Evolutionary conservation across 176 grass and related monocot genomes (phyloP), one percentile per base, ranked within the genome.

Genomic region (Rhynchospora pubera): DNA sequence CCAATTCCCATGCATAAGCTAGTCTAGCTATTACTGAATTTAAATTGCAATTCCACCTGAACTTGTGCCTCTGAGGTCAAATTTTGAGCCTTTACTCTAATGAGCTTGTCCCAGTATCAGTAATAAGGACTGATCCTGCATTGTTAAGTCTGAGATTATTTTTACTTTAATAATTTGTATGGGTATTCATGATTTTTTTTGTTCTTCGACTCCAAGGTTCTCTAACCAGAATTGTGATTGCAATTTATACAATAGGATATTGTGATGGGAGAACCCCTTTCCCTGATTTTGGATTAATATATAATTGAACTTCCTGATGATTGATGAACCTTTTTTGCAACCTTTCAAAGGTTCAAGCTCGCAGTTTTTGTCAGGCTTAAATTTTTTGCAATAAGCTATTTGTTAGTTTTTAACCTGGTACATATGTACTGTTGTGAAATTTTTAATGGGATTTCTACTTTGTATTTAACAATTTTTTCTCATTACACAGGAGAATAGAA

Each of bases 401-500:
- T 52, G 21, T 1, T 75, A 52, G 47, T 0, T 51, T 75, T 26
- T 61, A 61, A 75, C 47, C 43, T 75, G 47, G 16, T 75, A 52
- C 46, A 28, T 53, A 52, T 45, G 19, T 69, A 44, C 39, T 19
- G 3, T 16, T 9, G 26, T 75, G 47, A n/a, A 53, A 52, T 52
- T 24, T 75, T 28, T 53, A 28, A 46, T 53, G 71, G 15, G 46
- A 53, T 47, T 7, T 71, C 10, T 18, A 71, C 67, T 71, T 78
- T 58, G 51, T 18, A 78, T 42, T 26, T 65, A 34, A 61, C 65
- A 45, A 60, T 24, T 67, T 83, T 59, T 83, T 34, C 34, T 55
- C 18, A 19, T 83, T 44, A 53, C 30, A 24, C 83, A 84, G 83
- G 83, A 84, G 56, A 84, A 84, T 43, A 62, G 66, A 47, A 84